Conservation (phyloP, 1,284 basidiomycete genomes). For the Boletus smithii region DNA sequence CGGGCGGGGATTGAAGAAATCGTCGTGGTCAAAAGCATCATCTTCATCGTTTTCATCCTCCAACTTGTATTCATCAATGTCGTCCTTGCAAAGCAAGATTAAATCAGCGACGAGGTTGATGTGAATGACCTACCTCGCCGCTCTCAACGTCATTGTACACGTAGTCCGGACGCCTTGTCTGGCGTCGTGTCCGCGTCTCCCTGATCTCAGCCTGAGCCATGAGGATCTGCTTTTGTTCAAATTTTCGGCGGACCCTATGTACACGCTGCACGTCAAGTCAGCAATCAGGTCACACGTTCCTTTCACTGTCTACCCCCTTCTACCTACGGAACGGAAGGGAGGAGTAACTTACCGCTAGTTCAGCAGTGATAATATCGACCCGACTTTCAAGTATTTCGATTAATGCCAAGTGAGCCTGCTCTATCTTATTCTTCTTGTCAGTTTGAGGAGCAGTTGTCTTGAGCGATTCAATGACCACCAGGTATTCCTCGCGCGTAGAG, state of each 20-base stretch:
- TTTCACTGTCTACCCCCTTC: conserved; percentile 12
- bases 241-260: conserved; percentile 60
- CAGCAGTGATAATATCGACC: conserved; percentile 61
- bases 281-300: conserved; percentile 24
- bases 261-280: conserved; percentile 52
- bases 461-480: conserved; percentile 56
- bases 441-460: conserved; percentile 51
- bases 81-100: conserved; percentile 42
- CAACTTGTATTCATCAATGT: conserved; percentile 62
- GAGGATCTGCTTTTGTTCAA: conserved; percentile 62
- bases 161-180: conserved; percentile 71
- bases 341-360: conserved; percentile 57
- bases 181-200: conserved; percentile 69
- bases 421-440: conserved; percentile 50
- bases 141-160: conserved; percentile 65
- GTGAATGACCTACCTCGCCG: conserved; percentile 50
- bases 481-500: conserved; percentile 68
- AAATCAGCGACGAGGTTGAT: conserved; percentile 20
- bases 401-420: conserved; percentile 57
- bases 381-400: conserved; percentile 59
- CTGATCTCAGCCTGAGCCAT: conserved; percentile 72
- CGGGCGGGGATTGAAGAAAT: conserved; percentile 41
- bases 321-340: conserved; percentile 11
- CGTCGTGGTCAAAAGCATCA: conserved; percentile 52
- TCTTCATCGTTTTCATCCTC: conserved; percentile 65